A percentile compares a stretch with the other conserved stretches of the same genome.
Conservation (phyloP, 2,329 filamentous ascomycete genomes). For the Claviceps capensis region DNA sequence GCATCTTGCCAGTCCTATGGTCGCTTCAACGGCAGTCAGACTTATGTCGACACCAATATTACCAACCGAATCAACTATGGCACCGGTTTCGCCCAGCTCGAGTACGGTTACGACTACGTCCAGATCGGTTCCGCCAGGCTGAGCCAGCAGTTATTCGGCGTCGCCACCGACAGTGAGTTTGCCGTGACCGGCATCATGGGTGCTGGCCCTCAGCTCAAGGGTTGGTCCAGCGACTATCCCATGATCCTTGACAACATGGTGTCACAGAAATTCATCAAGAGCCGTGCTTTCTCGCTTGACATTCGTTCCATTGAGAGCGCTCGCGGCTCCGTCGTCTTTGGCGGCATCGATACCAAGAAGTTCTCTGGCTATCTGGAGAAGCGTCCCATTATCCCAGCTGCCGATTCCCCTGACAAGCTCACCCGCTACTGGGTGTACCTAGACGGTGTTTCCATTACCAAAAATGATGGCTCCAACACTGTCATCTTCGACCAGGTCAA, state of each 20-base stretch:
- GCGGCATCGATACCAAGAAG: constrained; percentile 42
- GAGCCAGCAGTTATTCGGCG: constrained; percentile 23
- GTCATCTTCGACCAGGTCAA: constrained; percentile 28
- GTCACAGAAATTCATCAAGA: constrained; percentile 22
- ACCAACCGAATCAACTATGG: constrained; percentile 18
- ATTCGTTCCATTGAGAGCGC: constrained; percentile 18
- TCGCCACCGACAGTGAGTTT: constrained; percentile 18
- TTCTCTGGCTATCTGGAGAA: constrained; percentile 39
- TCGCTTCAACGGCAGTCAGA: constrained; percentile 17
- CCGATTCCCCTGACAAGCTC: constrained; percentile 18
- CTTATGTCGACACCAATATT: constrained; percentile 15
- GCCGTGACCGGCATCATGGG: constrained; percentile 21
- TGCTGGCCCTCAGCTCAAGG: constrained; percentile 17
- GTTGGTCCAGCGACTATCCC: constrained; percentile 22
- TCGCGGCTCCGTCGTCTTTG: constrained; percentile 31
- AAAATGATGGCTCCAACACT: constrained; percentile 21
- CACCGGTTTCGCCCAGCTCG: constrained; percentile 18
- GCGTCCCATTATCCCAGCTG: constrained; percentile 38
- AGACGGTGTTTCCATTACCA: constrained; percentile 21
- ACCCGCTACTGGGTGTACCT: constrained; percentile 30
- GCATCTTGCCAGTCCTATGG: constrained; percentile 16
- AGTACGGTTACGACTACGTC: constrained; percentile 21
- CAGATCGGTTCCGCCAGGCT: constrained; percentile 18
- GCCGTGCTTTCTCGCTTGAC: constrained; percentile 22
- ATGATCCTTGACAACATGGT: constrained; percentile 21